phyloP scores from a whole-genome alignment of 2,329 filamentous ascomycete species.

The Fusarium protoensiforme region DNA sequence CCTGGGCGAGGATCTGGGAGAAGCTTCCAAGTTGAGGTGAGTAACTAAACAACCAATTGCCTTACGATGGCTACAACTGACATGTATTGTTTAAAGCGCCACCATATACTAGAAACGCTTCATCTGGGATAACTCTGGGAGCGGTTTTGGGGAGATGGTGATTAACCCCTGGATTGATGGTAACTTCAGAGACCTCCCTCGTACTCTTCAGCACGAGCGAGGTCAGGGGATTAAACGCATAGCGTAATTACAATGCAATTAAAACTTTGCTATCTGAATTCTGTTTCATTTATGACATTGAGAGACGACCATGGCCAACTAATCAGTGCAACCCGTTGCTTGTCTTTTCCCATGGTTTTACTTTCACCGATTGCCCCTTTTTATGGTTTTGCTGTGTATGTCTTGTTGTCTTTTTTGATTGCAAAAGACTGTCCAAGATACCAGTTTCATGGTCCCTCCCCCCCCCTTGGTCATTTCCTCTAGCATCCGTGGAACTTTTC shows the following conservation, averaged over 20 bases:
- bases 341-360: not conserved
- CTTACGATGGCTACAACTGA: not conserved
- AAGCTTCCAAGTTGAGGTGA: not conserved
- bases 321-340: not conserved
- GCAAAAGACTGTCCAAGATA: not conserved
- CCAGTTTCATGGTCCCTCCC: too few relatives aligned
- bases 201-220: not conserved
- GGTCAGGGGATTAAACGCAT: not conserved
- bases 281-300: not conserved
- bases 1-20: conserved; percentile 12
- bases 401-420: too few relatives aligned
- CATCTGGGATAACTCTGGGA: not conserved
- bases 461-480: not conserved
- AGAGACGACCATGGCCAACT: not conserved
- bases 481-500: not conserved
- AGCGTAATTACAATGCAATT: not conserved
- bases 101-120: not conserved
- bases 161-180: not conserved
- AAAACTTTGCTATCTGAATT: not conserved
- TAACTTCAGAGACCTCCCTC: not conserved
- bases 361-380: not conserved
- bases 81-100: not conserved
- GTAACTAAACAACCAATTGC: not conserved
- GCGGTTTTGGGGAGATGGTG: not conserved
- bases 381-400: not conserved